Evolutionary conservation across 2,329 filamentous ascomycete species (phyloP), one percentile per base, ranked within the genome.

Genomic region (Metarhizium humberi): DNA sequence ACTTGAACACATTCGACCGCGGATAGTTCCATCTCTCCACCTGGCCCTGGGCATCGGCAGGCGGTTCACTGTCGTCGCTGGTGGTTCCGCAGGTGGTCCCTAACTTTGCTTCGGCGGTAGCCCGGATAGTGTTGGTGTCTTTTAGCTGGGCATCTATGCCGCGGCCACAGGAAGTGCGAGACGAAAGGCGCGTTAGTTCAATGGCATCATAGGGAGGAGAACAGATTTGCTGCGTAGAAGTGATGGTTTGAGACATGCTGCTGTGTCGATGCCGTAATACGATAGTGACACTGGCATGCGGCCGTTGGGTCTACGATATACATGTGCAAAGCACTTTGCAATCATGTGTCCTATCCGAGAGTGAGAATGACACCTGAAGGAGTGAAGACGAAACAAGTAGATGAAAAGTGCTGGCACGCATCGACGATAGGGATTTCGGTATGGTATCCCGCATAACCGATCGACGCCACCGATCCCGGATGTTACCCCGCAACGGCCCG

Each of bases 1-100:
- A 58, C 30, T 64, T 65, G 2, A 57, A 56, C 1, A 69, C 45
- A 18, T 73, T 73, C 2, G 63, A 64, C 7, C 54, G 64, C 0
- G 71, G 71, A 18, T 64, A 60, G 55, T 72, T 73, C 71, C 71
- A 73, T 57, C 67, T 55, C 56, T 73, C 68, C 0, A 59, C 56
- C 18, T 66, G 55, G 2, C 47, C 32, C 3, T 67, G 63, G 2
- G 67, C 67, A 57, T 68, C 51, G 29, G 51, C 51, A 1, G 59
- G 55, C 13, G 68, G 67, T 7, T 64, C 58, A 14, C 36, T 56
- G 14, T 53, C 54, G 11, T 52, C 53, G 42, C 47, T 49, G 6
- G 36, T 52, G 40, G 51, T 30, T 45, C 51, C 51, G 40, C 25
- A 4, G 25, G 25, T 25, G 25, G 25, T 25, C 4, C 3, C 25